Evolutionary conservation across 768 basidiomycete genomes (phyloP).

Genomic region (Kondoa malvinella): DNA sequence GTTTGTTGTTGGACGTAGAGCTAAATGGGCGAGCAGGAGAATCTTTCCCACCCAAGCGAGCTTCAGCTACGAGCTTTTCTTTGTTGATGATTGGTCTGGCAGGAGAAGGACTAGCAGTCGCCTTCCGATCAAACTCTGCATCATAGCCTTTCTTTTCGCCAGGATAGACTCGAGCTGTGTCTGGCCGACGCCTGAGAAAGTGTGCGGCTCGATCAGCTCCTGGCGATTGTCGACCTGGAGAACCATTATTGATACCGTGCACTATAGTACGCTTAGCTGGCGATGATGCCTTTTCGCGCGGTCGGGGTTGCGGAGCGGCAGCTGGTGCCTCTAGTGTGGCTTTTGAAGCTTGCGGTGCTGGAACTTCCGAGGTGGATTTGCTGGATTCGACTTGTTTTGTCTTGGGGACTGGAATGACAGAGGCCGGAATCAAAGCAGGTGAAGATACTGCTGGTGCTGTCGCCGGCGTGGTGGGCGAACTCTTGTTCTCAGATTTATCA

Average conservation of each 20-base stretch:
- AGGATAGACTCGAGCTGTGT: not conserved
- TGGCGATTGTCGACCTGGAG: not conserved
- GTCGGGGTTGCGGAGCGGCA: no score
- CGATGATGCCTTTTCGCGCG: not conserved
- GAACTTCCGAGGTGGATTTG: no score
- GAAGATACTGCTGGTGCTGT: no score
- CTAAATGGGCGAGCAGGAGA: no score
- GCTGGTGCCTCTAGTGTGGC: no score
- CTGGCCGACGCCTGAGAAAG: not conserved
- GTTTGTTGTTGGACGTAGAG: no score
- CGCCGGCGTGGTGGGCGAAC: no score
- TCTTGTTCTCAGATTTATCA: no score
- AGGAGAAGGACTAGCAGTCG: not conserved
- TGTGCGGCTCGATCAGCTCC: not conserved
- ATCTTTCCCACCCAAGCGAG: not conserved
- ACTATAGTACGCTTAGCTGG: not conserved
- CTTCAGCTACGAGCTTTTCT: not conserved
- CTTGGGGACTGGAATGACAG: no score
- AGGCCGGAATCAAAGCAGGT: no score
- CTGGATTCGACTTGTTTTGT: no score
- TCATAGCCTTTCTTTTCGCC: not conserved
- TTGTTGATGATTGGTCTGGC: not conserved
- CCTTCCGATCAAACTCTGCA: not conserved
- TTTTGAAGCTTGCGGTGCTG: no score
- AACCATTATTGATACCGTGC: not conserved